Conservation (phyloP, 1,284 basidiomycete genomes). For the Hypsizygus ulmarius region DNA sequence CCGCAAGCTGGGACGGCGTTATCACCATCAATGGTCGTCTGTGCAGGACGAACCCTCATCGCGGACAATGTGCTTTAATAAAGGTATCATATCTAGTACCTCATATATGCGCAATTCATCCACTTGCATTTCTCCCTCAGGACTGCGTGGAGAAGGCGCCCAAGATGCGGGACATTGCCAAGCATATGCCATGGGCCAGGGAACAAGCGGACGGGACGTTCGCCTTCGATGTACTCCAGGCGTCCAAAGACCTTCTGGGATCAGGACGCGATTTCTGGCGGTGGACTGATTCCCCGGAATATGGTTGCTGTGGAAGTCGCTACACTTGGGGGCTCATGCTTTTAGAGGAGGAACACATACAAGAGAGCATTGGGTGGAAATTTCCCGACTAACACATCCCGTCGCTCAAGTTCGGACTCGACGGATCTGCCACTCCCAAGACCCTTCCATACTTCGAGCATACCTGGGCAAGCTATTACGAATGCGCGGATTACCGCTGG, state of each 20-base stretch:
- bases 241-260: slow-evolving; percentile 3
- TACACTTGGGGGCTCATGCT: slow-evolving; percentile 6
- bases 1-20: no score
- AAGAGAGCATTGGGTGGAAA: slow-evolving; percentile 11
- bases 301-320: background rate
- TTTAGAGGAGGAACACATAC: slow-evolving; percentile 9
- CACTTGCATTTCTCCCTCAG: background rate
- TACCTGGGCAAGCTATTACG: slow-evolving; percentile 25
- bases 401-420: slow-evolving; percentile 14
- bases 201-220: slow-evolving; percentile 5
- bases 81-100: background rate
- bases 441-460: slow-evolving; percentile 17
- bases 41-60: no score
- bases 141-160: background rate
- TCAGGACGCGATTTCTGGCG: slow-evolving; percentile 9
- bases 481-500: slow-evolving; percentile 21
- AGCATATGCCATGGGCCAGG: slow-evolving; percentile 14
- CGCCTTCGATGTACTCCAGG: background rate
- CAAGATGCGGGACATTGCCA: slow-evolving; percentile 3
- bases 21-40: no score
- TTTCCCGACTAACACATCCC: slow-evolving; percentile 13
- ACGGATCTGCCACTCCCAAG: slow-evolving; percentile 2
- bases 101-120: background rate
- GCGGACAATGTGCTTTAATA: slow-evolving; percentile 2
- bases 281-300: slow-evolving; percentile 10